phyloP scores from a whole-genome alignment of 768 basidiomycete species.

The Leccinum rimulosum region DNA sequence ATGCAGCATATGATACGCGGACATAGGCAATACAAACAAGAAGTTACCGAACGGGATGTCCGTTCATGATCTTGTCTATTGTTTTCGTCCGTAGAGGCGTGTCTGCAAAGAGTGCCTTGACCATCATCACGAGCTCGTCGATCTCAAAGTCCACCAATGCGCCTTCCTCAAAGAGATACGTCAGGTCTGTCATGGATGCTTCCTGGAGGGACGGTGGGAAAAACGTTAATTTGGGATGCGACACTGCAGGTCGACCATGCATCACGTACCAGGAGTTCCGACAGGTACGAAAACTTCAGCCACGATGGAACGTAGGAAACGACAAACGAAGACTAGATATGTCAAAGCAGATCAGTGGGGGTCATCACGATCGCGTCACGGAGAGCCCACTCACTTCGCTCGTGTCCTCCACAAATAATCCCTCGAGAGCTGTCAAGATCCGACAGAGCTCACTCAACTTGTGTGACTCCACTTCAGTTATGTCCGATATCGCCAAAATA shows the following conservation, averaged over 20 bases:
- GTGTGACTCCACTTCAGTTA: conserved; percentile 85
- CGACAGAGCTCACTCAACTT: conserved; percentile 79
- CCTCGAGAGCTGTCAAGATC: conserved; percentile 76
- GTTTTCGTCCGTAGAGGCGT: conserved; percentile 77
- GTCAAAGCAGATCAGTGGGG: not conserved
- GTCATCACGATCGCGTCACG: not conserved
- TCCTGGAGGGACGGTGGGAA: conserved; percentile 48
- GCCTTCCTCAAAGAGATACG: conserved; percentile 88
- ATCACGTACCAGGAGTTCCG: conserved; percentile 77
- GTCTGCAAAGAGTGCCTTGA: conserved; percentile 86
- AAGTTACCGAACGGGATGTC: conserved; percentile 45
- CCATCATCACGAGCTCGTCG: conserved; percentile 77
- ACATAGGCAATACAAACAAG: not conserved
- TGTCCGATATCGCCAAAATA: conserved; percentile 76
- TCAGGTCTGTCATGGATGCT: conserved; percentile 88
- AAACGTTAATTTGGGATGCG: conserved; percentile 1
- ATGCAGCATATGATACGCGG: conserved; percentile 2
- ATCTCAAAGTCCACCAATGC: conserved; percentile 87
- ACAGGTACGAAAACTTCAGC: conserved; percentile 93
- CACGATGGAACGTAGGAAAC: conserved; percentile 88
- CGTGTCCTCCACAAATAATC: conserved; percentile 68
- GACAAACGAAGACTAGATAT: conserved; percentile 64
- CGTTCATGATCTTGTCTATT: conserved; percentile 68
- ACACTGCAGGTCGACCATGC: not conserved
- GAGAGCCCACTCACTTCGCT: conserved; percentile 44